A percentile compares a stretch with the other conserved stretches of the same genome.
phyloP scores from a whole-genome alignment of 805 yeast species.

The Candida dendrica region DNA sequence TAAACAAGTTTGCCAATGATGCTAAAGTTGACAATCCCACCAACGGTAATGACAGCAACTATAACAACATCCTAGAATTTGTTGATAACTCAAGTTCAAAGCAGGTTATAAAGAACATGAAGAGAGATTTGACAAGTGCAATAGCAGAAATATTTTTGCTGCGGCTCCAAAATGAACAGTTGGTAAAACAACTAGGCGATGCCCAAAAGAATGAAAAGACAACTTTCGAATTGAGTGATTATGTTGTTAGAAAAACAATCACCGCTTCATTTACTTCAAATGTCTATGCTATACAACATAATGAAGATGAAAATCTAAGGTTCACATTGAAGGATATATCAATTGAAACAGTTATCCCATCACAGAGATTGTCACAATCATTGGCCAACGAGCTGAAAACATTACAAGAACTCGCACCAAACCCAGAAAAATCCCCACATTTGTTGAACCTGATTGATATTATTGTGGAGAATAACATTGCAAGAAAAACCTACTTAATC shows the following conservation, averaged over 20 bases:
- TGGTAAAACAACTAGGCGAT: background rate
- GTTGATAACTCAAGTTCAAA: background rate
- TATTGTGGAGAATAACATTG: conserved; percentile 1
- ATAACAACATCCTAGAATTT: background rate
- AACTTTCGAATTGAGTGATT: background rate
- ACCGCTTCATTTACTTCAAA: background rate
- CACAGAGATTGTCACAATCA: background rate
- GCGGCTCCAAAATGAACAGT: background rate
- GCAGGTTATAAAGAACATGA: background rate
- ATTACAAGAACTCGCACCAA: background rate
- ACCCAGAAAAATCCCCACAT: background rate
- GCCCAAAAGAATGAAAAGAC: background rate
- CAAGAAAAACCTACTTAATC: conserved; percentile 3
- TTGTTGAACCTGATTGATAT: background rate
- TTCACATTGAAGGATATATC: conserved; percentile 1
- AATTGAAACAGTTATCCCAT: background rate
- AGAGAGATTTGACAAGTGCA: conserved; percentile 1
- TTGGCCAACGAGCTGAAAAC: background rate
- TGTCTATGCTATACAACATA: background rate
- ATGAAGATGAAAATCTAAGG: background rate
- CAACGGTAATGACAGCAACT: no score
- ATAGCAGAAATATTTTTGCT: background rate
- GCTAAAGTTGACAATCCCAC: no score
- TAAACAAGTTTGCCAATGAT: no score
- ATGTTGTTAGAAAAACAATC: background rate